Evolutionary conservation across 2,329 filamentous ascomycete species (phyloP), one percentile per base, ranked within the genome.

Genomic region (Exophiala sideris): DNA sequence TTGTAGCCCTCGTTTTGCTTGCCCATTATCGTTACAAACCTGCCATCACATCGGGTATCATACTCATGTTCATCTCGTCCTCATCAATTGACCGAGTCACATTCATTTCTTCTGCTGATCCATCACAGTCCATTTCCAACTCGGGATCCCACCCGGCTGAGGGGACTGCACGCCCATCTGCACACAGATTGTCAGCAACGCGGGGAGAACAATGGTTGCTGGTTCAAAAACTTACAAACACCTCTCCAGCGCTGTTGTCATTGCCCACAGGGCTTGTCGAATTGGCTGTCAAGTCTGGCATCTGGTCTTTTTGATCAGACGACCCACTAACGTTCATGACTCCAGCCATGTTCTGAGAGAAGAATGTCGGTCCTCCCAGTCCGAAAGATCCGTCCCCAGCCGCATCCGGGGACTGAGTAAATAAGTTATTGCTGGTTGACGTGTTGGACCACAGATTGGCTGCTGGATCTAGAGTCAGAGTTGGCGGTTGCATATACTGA

Each of bases 401-500:
- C 21, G 45, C 49, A 3, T 58, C 59, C 9, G 57, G 50, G 3
- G 58, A 45, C 11, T 56, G 54, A 12, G 60, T 45, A 38, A 59
- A 61, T 14, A 61, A 18, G 40, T 61, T 62, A 40, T 52, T 57
- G 51, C 46, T 58, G 8, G 50, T 48, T 35, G 47, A 59, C 24
- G 46, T 57, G 12, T 32, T 63, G 32, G 48, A 48, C 72, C 71
- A 75, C 51, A 70, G 67, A 45, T 69, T 69, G 39, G 66, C 72
- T 11, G 69, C 62, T 8, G 69, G 65, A 45, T 77, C 75, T 33
- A 76, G 59, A 5, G 67, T 75, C 5, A 80, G 76, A 48, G 80
- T 82, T 10, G 55, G 46, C 5, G 60, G 57, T 66, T 87, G 84
- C 45, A 87, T 81, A 62, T 86, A 87, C 5, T 78, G 81, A 65